Conservation (phyloP, 2,329 filamentous ascomycete species). For the Scleromitrula shiraiana region DNA sequence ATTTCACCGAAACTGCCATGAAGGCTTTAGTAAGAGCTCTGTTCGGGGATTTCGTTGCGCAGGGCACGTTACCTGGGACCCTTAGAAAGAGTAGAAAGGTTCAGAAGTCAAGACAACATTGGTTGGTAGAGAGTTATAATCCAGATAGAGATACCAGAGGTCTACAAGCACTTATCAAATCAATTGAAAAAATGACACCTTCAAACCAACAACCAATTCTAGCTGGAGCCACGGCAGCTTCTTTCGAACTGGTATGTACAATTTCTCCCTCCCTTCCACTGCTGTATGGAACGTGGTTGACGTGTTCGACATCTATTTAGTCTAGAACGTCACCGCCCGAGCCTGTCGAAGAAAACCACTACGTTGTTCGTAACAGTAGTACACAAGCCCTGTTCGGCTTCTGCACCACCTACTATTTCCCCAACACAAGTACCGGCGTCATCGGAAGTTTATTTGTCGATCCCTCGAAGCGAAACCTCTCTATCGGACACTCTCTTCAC, state of each 20-base stretch:
- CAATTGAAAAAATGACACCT: conserved; percentile 58
- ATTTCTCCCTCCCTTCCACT: not conserved
- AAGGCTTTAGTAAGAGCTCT: conserved; percentile 75
- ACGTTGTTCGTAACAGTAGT: conserved; percentile 88
- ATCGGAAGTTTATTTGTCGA: conserved; percentile 88
- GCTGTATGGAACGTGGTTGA: too few relatives aligned
- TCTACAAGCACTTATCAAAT: conserved; percentile 66
- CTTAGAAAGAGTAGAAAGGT: conserved; percentile 81
- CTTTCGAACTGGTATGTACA: conserved; percentile 57
- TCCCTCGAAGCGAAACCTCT: conserved; percentile 74
- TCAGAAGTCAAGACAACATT: conserved; percentile 84
- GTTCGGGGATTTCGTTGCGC: conserved; percentile 63
- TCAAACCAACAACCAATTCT: conserved; percentile 57
- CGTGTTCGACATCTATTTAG: too few relatives aligned
- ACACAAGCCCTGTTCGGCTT: conserved; percentile 89
- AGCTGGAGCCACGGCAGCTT: conserved; percentile 58
- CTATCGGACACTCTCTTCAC: conserved; percentile 84
- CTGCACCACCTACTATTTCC: conserved; percentile 78
- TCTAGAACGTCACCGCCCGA: conserved; percentile 37
- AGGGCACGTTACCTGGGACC: conserved; percentile 59
- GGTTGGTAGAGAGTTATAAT: conserved; percentile 87
- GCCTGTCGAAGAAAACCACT: conserved; percentile 72
- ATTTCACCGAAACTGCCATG: conserved; percentile 90
- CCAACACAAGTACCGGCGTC: conserved; percentile 45
- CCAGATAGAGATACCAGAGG: conserved; percentile 66